Percentiles rank a stretch among this genome's conserved stretches.
phyloP scores from a whole-genome alignment of 306 rosid species.

The Mimosa bimucronata region DNA sequence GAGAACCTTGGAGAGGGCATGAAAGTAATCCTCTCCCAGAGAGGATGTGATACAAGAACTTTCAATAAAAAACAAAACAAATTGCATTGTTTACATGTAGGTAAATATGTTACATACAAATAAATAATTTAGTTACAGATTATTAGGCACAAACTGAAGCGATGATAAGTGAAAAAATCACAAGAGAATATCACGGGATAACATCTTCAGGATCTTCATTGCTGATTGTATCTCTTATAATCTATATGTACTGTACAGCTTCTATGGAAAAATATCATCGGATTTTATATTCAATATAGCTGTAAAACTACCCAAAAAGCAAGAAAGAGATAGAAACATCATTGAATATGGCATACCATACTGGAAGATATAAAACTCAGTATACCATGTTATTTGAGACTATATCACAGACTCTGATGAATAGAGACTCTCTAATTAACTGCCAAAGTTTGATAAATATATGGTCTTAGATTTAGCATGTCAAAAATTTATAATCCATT shows the following conservation, averaged over 20 bases:
- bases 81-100: background rate
- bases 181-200: too few relatives aligned
- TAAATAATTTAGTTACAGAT: too few relatives aligned
- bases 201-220: too few relatives aligned
- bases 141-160: too few relatives aligned
- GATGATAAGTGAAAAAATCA: too few relatives aligned
- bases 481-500: background rate
- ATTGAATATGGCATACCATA: background rate
- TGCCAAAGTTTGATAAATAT: background rate
- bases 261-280: too few relatives aligned
- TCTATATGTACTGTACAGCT: too few relatives aligned
- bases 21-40: background rate
- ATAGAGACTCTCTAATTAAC: background rate
- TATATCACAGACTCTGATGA: conserved; percentile 24
- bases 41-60: background rate
- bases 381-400: conserved; percentile 25
- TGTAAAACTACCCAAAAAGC: background rate
- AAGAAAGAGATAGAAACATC: background rate
- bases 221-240: too few relatives aligned
- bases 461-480: background rate
- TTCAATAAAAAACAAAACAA: background rate
- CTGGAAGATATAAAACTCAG: conserved; percentile 12
- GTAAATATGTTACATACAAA: too few relatives aligned
- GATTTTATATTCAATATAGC: too few relatives aligned
- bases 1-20: background rate